These are phyloP conservation scores for Azolla pinnata DNA, from an alignment of 75 land plant genomes.

Conservation along the genomic window DNA sequence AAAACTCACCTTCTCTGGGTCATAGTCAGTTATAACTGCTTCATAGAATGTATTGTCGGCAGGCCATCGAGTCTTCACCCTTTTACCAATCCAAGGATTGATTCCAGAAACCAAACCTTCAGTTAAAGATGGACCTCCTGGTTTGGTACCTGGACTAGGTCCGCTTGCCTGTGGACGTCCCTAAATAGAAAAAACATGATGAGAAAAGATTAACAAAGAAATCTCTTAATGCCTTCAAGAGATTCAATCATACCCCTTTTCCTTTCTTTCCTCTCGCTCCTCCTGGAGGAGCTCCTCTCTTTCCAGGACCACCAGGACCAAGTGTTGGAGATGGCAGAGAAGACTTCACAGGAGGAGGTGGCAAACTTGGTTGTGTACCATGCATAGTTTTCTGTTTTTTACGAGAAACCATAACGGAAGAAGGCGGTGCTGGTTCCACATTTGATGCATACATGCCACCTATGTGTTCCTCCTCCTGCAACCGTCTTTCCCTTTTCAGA, in stretches of 20 bases:
- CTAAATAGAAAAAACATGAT: conserved; percentile 10
- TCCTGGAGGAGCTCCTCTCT: conserved; percentile 34
- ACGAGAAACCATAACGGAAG: conserved; percentile 71
- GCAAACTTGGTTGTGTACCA: conserved; percentile 44
- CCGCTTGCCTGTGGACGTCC: conserved; percentile 14
- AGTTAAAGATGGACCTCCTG: conserved; percentile 5
- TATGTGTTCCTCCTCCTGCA: conserved; percentile 29
- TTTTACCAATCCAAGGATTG: conserved; percentile 61
- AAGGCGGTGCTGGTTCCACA: conserved; percentile 69
- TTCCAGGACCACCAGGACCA: conserved; percentile 17
- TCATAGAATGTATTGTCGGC: conserved; percentile 85
- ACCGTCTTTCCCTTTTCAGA: conserved; percentile 34
- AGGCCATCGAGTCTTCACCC: conserved; percentile 81
- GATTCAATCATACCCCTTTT: conserved; percentile 35
- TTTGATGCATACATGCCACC: conserved; percentile 27
- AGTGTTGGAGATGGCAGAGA: conserved; percentile 48
- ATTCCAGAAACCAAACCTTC: conserved; percentile 11
- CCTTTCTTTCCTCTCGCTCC: conserved; percentile 50
- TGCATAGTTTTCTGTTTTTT: conserved; percentile 69
- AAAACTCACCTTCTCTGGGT: conserved; percentile 33
- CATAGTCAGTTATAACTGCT: conserved; percentile 64
- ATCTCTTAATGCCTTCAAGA: not conserved
- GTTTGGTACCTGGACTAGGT: not conserved
- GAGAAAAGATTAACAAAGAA: not conserved
- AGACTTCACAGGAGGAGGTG: conserved; percentile 31